A percentile compares a stretch with the other conserved stretches of the same genome.
Evolutionary conservation across 176 grass and related monocot genomes (phyloP).

Genomic region (Tuctoria greenei): DNA sequence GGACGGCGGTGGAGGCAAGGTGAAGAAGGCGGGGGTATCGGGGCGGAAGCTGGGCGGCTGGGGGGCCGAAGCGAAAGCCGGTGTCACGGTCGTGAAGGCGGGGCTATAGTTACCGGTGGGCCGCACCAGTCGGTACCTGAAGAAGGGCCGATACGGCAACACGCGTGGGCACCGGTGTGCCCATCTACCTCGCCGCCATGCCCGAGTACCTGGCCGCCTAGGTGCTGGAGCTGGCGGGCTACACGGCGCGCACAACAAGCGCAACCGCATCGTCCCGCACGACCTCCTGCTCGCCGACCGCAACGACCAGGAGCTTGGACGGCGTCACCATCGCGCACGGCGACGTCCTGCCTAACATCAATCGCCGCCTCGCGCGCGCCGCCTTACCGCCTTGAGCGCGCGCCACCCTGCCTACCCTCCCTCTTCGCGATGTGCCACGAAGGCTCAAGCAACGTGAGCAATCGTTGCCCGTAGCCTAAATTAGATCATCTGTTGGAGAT

Average conservation of each 20-base stretch:
- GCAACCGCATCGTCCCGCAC: constrained; percentile 38
- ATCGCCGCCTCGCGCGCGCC: no score
- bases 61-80: constrained; percentile 46
- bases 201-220: constrained; percentile 73
- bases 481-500: no score
- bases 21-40: constrained; percentile 40
- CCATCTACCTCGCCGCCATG: no score
- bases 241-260: constrained; percentile 52
- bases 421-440: no score
- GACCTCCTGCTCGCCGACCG: constrained; percentile 47
- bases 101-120: constrained; percentile 59
- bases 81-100: constrained; percentile 47
- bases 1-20: constrained; percentile 31
- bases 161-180: no score
- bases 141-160: no score
- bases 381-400: no score
- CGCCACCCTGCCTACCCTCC: no score
- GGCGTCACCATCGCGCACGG: constrained; percentile 52
- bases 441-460: no score
- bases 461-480: no score
- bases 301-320: constrained; percentile 54
- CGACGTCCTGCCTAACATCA: constrained; percentile 51
- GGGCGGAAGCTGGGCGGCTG: constrained; percentile 38
- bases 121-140: constrained; percentile 45
- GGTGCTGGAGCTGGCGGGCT: constrained; percentile 49